phyloP scores from a whole-genome alignment of 345 rosid genomes.

The Hypericum androsaemum region DNA sequence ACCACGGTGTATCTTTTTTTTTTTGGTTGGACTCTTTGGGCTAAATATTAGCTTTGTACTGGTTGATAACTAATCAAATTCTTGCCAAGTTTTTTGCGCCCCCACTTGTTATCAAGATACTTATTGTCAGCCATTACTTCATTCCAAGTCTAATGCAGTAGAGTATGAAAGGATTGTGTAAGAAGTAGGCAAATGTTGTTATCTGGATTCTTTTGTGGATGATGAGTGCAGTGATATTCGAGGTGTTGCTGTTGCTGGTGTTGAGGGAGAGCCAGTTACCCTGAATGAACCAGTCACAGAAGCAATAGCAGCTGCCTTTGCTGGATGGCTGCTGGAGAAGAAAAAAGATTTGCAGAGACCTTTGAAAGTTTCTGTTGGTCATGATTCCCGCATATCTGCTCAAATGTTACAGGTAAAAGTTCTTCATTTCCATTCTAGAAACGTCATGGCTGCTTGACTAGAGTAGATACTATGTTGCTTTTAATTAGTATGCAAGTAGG shows the following conservation, averaged over 20 bases:
- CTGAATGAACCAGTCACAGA: conserved; percentile 77
- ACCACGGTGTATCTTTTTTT: too few species aligned
- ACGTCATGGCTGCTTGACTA: too few species aligned
- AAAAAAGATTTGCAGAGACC: conserved; percentile 36
- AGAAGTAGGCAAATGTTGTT: background rate
- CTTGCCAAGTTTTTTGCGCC: too few species aligned
- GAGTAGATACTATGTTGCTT: too few species aligned
- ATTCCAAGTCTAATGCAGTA: too few species aligned
- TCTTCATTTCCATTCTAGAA: too few species aligned
- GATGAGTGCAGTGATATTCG: conserved; percentile 64
- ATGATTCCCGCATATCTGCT: conserved; percentile 95
- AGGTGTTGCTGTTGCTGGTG: conserved; percentile 86
- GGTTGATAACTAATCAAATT: too few species aligned
- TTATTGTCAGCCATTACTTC: too few species aligned
- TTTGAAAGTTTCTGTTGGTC: conserved; percentile 71
- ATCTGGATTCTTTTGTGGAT: background rate
- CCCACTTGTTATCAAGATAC: too few species aligned
- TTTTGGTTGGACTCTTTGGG: too few species aligned
- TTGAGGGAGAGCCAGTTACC: conserved; percentile 83
- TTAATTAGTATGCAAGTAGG: too few species aligned
- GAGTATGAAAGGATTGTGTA: background rate
- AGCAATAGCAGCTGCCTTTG: conserved; percentile 93
- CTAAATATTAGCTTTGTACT: too few species aligned
- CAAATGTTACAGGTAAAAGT: conserved; percentile 44
- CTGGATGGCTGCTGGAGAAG: conserved; percentile 71